Evolutionary conservation across 164 flowering plant species (phyloP), one percentile per base, ranked within the genome.

Genomic region (Cinnamomum micranthum): DNA sequence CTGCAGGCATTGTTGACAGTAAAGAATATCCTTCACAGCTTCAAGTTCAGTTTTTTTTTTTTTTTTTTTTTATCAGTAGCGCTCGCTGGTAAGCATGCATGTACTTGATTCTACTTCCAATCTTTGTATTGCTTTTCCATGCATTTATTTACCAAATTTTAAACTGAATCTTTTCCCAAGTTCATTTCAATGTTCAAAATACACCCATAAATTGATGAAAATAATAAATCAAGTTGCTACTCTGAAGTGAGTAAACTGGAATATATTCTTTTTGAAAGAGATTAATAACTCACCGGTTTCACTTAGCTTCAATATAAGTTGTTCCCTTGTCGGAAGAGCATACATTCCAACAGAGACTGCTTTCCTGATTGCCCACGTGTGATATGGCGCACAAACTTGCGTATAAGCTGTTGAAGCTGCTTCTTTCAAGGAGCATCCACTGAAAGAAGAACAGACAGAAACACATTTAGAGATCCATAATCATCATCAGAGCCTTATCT

Each of bases 321-420:
- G 92, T 5, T 88, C 89, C 81, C 87, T 87, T 33, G 95, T 77
- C 27, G 98, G 98, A 62, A 94, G 91, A 23, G 98, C 85, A 83
- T 85, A 92, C 95, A 94, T 91, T 33, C 96, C 97, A 22, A 94
- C 94, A 79, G 74, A 78, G 77, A 89, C 98, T 17, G 97, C 94
- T 33, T 90, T 86, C 81, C 98, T 86, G 72, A 94, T 83, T 19
- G 97, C 85, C 98, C 98, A 94, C 9, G 89, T 78, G 75, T 92
- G 97, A 73, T 80, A 92, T 55, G 97, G 97, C 2, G 97, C 97
- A 77, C 95, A 92, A 23, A 87, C 91, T 77, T 90, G 81, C 10
- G 88, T 78, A 84, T 94, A 94, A 67, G 98, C 98, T 58, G 86
- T 83, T 68, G 98, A 82, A 55, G 97, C 98, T 62, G 93, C 95